phyloP scores from a whole-genome alignment of 192 early-diverging fungal genomes.

The Pilobolus umbonatus region DNA sequence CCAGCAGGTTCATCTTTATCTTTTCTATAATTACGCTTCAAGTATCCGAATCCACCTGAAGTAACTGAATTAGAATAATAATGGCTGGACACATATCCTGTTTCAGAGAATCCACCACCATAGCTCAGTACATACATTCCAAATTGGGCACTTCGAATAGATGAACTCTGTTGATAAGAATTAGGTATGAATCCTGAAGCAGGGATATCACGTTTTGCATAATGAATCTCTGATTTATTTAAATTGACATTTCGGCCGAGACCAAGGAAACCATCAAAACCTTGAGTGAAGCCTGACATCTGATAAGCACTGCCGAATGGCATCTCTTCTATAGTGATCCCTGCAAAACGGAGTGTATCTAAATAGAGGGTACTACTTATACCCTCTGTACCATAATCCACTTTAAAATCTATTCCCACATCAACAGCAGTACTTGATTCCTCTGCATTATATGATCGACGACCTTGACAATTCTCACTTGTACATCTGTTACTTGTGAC shows the following conservation, averaged over 20 bases:
- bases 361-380: constrained; percentile 24
- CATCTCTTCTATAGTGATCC: constrained; percentile 22
- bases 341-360: constrained; percentile 23
- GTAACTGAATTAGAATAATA: constrained; percentile 2
- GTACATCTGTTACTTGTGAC: constrained; percentile 24
- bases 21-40: constrained; percentile 4
- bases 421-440: constrained; percentile 16
- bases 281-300: constrained; percentile 28
- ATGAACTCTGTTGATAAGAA: constrained; percentile 20
- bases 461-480: constrained; percentile 26
- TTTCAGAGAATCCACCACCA: constrained; percentile 2
- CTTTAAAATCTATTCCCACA: constrained; percentile 21
- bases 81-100: constrained; percentile 1
- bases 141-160: constrained; percentile 26
- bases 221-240: constrained; percentile 14
- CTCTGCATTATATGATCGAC: constrained; percentile 24
- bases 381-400: constrained; percentile 24
- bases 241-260: constrained; percentile 30
- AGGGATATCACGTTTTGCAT: constrained; percentile 13
- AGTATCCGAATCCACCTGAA: constrained; percentile 10
- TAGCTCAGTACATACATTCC: constrained; percentile 23
- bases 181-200: constrained; percentile 22
- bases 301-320: constrained; percentile 32
- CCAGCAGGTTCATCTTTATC: constrained; percentile 23
- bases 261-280: constrained; percentile 34